Conservation (phyloP, 768 basidiomycete species). For the Butyriboletus loyo region DNA sequence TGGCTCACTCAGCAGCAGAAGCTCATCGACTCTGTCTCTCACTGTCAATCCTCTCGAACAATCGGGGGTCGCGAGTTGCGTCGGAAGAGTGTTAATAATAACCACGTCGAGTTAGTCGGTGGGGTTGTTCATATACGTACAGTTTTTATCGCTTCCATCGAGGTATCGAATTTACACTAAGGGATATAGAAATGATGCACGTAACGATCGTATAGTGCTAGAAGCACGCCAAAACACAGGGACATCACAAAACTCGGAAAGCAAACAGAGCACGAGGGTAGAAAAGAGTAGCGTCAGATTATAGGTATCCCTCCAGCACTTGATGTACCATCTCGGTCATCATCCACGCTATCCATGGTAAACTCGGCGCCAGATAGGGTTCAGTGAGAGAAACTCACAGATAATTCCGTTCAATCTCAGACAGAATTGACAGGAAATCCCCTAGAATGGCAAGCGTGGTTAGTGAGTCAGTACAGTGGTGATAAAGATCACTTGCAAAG, state of each 20-base stretch:
- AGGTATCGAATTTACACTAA: neutral
- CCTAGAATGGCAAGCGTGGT: conserved; percentile 40
- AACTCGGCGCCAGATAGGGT: conserved; percentile 4
- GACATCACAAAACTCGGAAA: conserved; percentile 1
- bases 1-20: too few species aligned
- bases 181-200: conserved; percentile 3
- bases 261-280: neutral
- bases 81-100: too few species aligned
- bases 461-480: neutral
- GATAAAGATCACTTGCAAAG: conserved; percentile 53
- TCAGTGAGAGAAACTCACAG: conserved; percentile 45
- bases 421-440: conserved; percentile 90
- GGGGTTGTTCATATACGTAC: too few species aligned
- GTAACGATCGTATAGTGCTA: neutral
- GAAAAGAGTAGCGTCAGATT: conserved; percentile 6
- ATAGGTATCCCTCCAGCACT: conserved; percentile 52
- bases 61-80: too few species aligned
- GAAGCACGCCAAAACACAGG: neutral
- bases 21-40: too few species aligned
- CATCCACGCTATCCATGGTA: conserved; percentile 44
- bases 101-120: too few species aligned
- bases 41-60: too few species aligned
- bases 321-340: conserved; percentile 42
- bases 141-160: too few species aligned
- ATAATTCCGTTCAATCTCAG: conserved; percentile 91